Conservation (phyloP, 1,284 basidiomycete genomes). For the Erythrobasidium hasegawianum region DNA sequence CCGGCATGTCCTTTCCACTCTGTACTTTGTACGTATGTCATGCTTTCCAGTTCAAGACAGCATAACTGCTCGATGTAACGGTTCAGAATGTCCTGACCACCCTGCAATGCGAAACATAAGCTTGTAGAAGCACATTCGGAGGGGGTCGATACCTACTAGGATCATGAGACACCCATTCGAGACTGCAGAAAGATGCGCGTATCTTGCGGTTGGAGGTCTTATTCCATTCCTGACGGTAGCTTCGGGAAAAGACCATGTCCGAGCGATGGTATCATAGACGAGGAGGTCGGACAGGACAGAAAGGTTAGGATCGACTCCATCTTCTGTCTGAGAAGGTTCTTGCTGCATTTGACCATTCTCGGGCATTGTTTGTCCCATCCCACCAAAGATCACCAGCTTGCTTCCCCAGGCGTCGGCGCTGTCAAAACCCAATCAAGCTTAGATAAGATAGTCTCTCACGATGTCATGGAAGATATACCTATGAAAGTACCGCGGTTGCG, state of each 20-base stretch:
- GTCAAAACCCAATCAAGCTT: too few species aligned
- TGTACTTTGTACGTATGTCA: slow-evolving; percentile 70
- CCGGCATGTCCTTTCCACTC: slow-evolving; percentile 85
- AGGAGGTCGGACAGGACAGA: slow-evolving; percentile 39
- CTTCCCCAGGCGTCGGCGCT: slow-evolving; percentile 82
- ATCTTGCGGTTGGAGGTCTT: slow-evolving; percentile 69
- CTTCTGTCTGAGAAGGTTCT: slow-evolving; percentile 38
- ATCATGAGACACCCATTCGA: slow-evolving; percentile 73
- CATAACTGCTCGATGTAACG: slow-evolving; percentile 78
- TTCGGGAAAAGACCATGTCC: slow-evolving; percentile 35
- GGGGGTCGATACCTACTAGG: slow-evolving; percentile 81
- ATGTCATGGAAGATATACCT: slow-evolving; percentile 5
- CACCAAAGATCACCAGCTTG: slow-evolving; percentile 83
- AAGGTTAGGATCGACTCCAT: slow-evolving; percentile 34
- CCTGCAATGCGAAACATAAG: slow-evolving; percentile 40
- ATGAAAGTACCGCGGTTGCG: slow-evolving; percentile 57
- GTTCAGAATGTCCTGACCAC: slow-evolving; percentile 30
- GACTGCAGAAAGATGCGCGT: slow-evolving; percentile 82
- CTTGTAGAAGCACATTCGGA: slow-evolving; percentile 45
- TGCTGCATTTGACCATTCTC: slow-evolving; percentile 52
- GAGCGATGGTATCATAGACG: slow-evolving; percentile 37
- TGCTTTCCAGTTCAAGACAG: slow-evolving; percentile 69
- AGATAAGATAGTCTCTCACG: slow-evolving; percentile 52
- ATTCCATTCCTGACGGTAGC: slow-evolving; percentile 44
- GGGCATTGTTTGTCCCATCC: slow-evolving; percentile 64